Evolutionary conservation across 441 rosid species (phyloP), one percentile per base, ranked within the genome.

Genomic region (Populus hybrid): DNA sequence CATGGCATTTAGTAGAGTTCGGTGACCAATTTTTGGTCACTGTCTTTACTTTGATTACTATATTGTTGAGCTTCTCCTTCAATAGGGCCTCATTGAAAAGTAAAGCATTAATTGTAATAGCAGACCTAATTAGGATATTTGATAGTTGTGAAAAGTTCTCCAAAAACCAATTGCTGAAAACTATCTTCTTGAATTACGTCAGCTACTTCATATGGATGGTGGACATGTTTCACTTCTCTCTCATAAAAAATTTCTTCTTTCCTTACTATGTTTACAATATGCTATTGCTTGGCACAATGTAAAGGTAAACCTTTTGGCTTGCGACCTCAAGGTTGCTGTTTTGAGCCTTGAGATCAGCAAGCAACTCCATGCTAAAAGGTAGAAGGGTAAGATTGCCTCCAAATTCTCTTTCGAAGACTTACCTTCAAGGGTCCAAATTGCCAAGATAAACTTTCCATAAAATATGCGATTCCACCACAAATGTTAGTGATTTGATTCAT

Each of bases 401-500:
- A 53, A 53, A 18, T 53, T 53, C 61, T 53, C 61, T 53, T 53
- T 18, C 8, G 8, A 53, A 53, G n/a, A 16, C 61, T 53, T 3
- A 8, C 3, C 3, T 6, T 18, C 0, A 53, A 53, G n/a, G 61
- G n/a, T 4, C 61, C 61, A 53, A 53, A 53, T 16, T 53, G n/a
- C 21, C 35, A 10, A 11, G 77, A 42, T 20, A 42, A 24, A 38
- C 30, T 75, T 73, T 30, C 38, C 23, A 24, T 36, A 75, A 69
- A 66, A 11, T n/a, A 69, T 34, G 14, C 66, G 1, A 53, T 30
- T 69, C 35, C 14, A 50, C 30, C 10, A 32, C 67, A 18, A 67
- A 8, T 59, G 42, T 30, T 64, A 63, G 59, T n/a, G 30, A 42
- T 42, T 65, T 18, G 70, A 38, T 57, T 79, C 50, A 78, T 36